phyloP scores from a whole-genome alignment of 2,329 filamentous ascomycete species.

The Nigrospora oryzae region DNA sequence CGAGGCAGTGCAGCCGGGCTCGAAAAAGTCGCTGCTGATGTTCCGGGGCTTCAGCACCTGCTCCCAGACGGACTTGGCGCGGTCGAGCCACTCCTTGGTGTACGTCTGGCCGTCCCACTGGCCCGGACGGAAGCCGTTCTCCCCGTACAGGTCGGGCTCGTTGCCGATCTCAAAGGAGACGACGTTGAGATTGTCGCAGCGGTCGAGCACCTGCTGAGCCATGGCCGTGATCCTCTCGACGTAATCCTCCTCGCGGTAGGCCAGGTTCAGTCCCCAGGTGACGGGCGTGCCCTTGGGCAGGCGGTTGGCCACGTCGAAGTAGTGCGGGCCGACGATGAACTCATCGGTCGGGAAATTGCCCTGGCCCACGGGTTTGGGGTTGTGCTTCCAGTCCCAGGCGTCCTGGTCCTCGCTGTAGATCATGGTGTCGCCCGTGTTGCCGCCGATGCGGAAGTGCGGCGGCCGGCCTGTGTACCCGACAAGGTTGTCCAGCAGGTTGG shows the following conservation, averaged over 20 bases:
- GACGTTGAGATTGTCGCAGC: conserved; percentile 14
- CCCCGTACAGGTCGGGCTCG: conserved; percentile 18
- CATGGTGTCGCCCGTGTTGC: conserved; percentile 43
- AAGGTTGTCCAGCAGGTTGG: conserved; percentile 39
- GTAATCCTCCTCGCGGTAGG: conserved; percentile 34
- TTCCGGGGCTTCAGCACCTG: conserved; percentile 32
- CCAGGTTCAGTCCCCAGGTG: conserved; percentile 40
- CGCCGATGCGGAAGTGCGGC: conserved; percentile 38
- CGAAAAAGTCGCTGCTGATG: conserved; percentile 34
- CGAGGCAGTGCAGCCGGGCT: conserved; percentile 37
- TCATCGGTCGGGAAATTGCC: conserved; percentile 30
- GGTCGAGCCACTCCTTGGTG: conserved; percentile 33
- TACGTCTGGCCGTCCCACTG: conserved; percentile 33
- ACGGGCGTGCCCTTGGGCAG: conserved; percentile 40
- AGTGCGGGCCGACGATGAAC: conserved; percentile 36
- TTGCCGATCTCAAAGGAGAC: conserved; percentile 21
- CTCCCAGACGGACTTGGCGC: conserved; percentile 32
- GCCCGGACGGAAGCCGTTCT: conserved; percentile 34
- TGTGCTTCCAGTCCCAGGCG: conserved; percentile 25
- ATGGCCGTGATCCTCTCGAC: conserved; percentile 29
- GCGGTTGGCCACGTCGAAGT: conserved; percentile 36
- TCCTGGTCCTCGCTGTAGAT: conserved; percentile 27
- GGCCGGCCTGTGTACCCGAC: conserved; percentile 37
- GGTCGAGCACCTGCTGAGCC: conserved; percentile 19
- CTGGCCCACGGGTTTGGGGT: conserved; percentile 26